These are phyloP conservation scores for Allium sativum DNA, from an alignment of 106 monocot genomes.

Conservation along the genomic window DNA sequence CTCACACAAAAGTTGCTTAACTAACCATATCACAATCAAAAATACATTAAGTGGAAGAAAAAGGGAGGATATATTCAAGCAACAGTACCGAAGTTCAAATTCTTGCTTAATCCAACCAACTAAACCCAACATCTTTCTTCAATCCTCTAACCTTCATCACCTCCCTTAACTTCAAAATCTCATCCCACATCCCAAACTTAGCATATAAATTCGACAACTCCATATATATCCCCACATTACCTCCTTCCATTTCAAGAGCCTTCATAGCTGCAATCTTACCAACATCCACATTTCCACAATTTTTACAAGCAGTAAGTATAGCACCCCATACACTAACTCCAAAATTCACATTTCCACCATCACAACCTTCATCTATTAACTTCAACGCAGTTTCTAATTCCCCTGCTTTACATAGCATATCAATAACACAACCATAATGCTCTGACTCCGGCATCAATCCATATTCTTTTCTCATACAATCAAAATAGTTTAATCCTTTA, in stretches of 20 bases:
- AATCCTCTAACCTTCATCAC: slow-evolving; percentile 34
- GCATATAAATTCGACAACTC: slow-evolving; percentile 72
- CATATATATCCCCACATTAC: slow-evolving; percentile 37
- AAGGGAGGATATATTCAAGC: too few relatives aligned
- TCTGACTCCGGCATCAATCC: slow-evolving; percentile 26
- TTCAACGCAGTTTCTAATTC: slow-evolving; percentile 39
- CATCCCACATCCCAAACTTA: slow-evolving; percentile 40
- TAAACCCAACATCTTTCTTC: slow-evolving; percentile 45
- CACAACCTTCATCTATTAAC: slow-evolving; percentile 20
- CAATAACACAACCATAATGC: slow-evolving; percentile 55
- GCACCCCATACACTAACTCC: slow-evolving; percentile 40
- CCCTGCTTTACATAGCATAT: slow-evolving; percentile 58
- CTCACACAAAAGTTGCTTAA: too few relatives aligned
- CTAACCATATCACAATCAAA: too few relatives aligned
- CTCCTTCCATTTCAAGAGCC: slow-evolving; percentile 40
- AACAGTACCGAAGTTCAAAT: too few relatives aligned
- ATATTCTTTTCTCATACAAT: slow-evolving; percentile 20
- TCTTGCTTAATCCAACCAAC: slow-evolving; percentile 16
- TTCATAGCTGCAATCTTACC: slow-evolving; percentile 33
- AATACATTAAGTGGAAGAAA: too few relatives aligned
- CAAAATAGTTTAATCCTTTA: slow-evolving; percentile 36
- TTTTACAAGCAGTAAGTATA: slow-evolving; percentile 41
- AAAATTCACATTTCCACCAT: neutral
- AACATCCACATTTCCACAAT: slow-evolving; percentile 31
- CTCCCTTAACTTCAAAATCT: slow-evolving; percentile 40